A percentile compares a stretch with the other conserved stretches of the same genome.
Conservation (phyloP, 805 yeast species). For the Candida odintsovae region DNA sequence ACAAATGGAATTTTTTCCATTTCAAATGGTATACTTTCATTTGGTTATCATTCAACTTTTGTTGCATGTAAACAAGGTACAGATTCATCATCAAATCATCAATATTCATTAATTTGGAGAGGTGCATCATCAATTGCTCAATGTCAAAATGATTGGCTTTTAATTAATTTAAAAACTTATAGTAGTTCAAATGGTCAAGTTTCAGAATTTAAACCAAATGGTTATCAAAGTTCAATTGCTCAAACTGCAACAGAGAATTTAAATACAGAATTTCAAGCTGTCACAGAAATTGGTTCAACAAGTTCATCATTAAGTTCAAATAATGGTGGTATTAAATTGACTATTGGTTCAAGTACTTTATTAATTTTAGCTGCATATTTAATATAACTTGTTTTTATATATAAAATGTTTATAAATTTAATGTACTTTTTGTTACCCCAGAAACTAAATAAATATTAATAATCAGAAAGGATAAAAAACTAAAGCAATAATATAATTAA, state of each 20-base stretch:
- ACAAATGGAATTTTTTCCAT: constrained; percentile 15
- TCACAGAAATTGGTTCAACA: constrained; percentile 5
- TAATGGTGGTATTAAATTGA: not conserved
- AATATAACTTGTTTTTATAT: not conserved
- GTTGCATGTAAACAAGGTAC: constrained; percentile 15
- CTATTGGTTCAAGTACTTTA: not conserved
- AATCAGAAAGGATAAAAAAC: no score
- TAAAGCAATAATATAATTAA: no score
- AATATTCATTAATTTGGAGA: constrained; percentile 19
- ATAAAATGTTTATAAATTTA: no score
- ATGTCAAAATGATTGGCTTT: constrained; percentile 16
- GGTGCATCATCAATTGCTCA: constrained; percentile 17
- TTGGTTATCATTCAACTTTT: constrained; percentile 17
- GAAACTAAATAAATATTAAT: no score
- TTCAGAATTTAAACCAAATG: constrained; percentile 12
- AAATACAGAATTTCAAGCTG: constrained; percentile 14
- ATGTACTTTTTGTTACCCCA: no score
- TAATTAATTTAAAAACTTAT: constrained; percentile 13
- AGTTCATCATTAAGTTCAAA: not conserved
- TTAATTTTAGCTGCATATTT: not conserved
- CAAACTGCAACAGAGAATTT: constrained; percentile 18
- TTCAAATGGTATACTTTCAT: constrained; percentile 7
- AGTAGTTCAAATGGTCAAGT: constrained; percentile 6
- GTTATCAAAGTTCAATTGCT: constrained; percentile 14
- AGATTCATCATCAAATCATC: not conserved